phyloP scores from a whole-genome alignment of 768 basidiomycete genomes.

The Psilocybe azurescens region DNA sequence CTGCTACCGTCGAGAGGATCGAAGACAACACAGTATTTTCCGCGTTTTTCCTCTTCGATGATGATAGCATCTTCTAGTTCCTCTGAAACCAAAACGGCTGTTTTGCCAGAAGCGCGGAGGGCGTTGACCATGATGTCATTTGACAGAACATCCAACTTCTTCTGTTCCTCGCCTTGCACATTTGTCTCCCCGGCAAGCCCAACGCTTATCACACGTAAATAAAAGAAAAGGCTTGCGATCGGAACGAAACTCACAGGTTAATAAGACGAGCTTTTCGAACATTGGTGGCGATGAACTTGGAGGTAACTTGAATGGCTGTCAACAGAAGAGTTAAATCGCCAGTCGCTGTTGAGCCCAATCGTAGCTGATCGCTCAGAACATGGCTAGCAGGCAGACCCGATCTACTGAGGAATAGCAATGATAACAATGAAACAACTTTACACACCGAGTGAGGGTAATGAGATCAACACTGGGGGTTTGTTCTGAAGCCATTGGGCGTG shows the following conservation, averaged over 20 bases:
- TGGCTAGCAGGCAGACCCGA: slow-evolving; percentile 55
- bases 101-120: slow-evolving; percentile 95
- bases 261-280: slow-evolving; percentile 97
- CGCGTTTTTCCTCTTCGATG: slow-evolving; percentile 79
- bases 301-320: slow-evolving; percentile 94
- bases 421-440: slow-evolving; percentile 1
- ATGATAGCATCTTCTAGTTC: slow-evolving; percentile 93
- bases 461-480: slow-evolving; percentile 84
- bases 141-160: slow-evolving; percentile 96
- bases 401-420: slow-evolving; percentile 9
- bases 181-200: slow-evolving; percentile 97
- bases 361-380: slow-evolving; percentile 85
- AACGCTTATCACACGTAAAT: slow-evolving; percentile 57
- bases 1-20: slow-evolving; percentile 96
- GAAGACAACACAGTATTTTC: slow-evolving; percentile 97
- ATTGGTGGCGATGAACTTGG: slow-evolving; percentile 98
- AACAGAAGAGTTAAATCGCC: slow-evolving; percentile 95
- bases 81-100: slow-evolving; percentile 95
- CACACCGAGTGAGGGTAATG: slow-evolving; percentile 91
- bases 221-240: slow-evolving; percentile 5
- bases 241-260: slow-evolving; percentile 74
- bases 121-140: slow-evolving; percentile 99
- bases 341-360: slow-evolving; percentile 81
- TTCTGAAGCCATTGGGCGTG: slow-evolving; percentile 51
- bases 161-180: slow-evolving; percentile 98